A percentile compares a stretch with the other conserved stretches of the same genome.
Evolutionary conservation across 2,329 filamentous ascomycete genomes (phyloP).

Genomic region (Leptographium procerum): DNA sequence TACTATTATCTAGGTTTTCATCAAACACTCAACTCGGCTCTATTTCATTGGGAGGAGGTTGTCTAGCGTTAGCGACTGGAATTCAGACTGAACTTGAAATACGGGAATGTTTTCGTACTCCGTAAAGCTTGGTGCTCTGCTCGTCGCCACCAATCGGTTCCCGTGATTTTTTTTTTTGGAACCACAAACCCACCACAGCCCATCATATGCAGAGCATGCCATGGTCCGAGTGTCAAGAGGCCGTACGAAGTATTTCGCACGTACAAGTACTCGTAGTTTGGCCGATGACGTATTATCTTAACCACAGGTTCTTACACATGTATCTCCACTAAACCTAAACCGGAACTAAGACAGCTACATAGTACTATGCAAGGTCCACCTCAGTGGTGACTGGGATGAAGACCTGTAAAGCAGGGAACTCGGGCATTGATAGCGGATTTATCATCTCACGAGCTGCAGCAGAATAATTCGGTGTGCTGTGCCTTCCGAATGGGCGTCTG

Average conservation of each 20-base stretch:
- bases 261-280: too few relatives aligned
- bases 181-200: too few relatives aligned
- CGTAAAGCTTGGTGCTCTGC: too few relatives aligned
- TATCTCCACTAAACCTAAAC: background rate
- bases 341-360: background rate
- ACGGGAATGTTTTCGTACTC: too few relatives aligned
- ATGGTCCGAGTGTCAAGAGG: too few relatives aligned
- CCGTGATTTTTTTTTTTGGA: too few relatives aligned
- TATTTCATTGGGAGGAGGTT: background rate
- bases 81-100: background rate
- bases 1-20: background rate
- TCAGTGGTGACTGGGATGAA: background rate
- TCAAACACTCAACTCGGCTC: background rate
- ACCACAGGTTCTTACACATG: background rate
- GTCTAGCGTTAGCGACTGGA: background rate
- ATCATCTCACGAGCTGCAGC: background rate
- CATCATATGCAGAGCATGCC: too few relatives aligned
- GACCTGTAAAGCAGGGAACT: background rate
- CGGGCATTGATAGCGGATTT: too few relatives aligned
- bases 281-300: background rate
- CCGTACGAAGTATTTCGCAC: too few relatives aligned
- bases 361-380: too few relatives aligned
- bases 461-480: background rate
- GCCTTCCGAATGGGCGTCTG: background rate
- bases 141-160: too few relatives aligned